These are phyloP conservation scores for Aspergillus versicolor DNA, from an alignment of 2,329 filamentous ascomycete genomes.

Conservation along the genomic window DNA sequence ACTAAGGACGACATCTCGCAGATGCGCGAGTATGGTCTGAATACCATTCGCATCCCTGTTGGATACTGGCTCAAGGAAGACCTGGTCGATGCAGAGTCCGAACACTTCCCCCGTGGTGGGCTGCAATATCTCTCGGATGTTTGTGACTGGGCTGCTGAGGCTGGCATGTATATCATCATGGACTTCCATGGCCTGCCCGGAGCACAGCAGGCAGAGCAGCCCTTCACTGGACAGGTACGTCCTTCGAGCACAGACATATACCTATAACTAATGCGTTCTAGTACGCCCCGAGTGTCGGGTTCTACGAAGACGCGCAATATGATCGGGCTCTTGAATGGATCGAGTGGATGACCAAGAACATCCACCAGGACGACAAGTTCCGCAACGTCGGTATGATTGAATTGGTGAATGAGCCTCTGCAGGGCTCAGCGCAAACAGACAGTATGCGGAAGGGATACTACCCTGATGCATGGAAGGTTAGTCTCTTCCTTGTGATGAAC, in stretches of 20 bases:
- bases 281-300: constrained; percentile 46
- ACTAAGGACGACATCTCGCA: constrained; percentile 49
- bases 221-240: background rate
- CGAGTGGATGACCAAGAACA: constrained; percentile 54
- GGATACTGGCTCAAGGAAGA: constrained; percentile 58
- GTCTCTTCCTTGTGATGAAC: background rate
- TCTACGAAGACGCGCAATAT: constrained; percentile 59
- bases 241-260: too few relatives aligned
- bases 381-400: constrained; percentile 60
- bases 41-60: constrained; percentile 55
- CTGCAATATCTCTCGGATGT: constrained; percentile 49
- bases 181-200: constrained; percentile 39
- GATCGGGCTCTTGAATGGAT: constrained; percentile 56
- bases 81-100: constrained; percentile 47
- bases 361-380: constrained; percentile 51
- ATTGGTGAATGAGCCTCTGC: constrained; percentile 59
- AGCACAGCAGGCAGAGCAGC: constrained; percentile 19
- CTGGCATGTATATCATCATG: constrained; percentile 55
- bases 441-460: constrained; percentile 49
- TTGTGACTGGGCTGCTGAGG: constrained; percentile 50
- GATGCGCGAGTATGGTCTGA: constrained; percentile 53
- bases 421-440: constrained; percentile 33
- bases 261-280: constrained; percentile 10
- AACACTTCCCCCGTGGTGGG: constrained; percentile 53
- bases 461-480: constrained; percentile 44